Conservation (phyloP, 345 rosid genomes). For the Ceriops zippeliana region DNA sequence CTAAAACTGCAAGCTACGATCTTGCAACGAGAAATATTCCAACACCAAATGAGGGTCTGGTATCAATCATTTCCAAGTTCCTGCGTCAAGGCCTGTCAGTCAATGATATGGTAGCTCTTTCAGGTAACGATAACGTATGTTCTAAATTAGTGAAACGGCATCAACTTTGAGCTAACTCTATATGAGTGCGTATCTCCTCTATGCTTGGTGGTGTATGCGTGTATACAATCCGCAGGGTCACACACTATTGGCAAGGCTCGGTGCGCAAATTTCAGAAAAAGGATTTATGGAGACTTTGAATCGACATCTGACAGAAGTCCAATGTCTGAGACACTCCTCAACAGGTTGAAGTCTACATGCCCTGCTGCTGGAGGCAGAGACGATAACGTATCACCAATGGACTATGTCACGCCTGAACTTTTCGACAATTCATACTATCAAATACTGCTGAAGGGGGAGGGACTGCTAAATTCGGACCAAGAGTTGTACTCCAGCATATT, state of each 20-base stretch:
- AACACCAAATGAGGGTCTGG: conserved; percentile 52
- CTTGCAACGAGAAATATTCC: conserved; percentile 55
- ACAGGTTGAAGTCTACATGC: conserved; percentile 46
- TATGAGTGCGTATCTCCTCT: background rate
- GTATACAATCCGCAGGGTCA: conserved; percentile 44
- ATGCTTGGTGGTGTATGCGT: background rate
- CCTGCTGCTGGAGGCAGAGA: conserved; percentile 58
- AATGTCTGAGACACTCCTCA: conserved; percentile 34
- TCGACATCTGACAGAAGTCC: conserved; percentile 42
- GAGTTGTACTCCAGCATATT: conserved; percentile 66
- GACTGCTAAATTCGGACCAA: conserved; percentile 77
- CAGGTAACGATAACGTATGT: conserved; percentile 40
- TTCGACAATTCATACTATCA: conserved; percentile 76
- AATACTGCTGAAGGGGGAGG: conserved; percentile 53
- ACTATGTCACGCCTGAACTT: conserved; percentile 59
- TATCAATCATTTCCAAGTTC: conserved; percentile 62
- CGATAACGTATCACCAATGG: conserved; percentile 59
- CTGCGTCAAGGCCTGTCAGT: conserved; percentile 69
- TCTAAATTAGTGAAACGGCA: background rate
- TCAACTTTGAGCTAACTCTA: too few species aligned
- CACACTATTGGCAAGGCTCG: conserved; percentile 91
- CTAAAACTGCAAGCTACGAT: conserved; percentile 59
- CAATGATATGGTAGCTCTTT: conserved; percentile 77
- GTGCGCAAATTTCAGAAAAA: conserved; percentile 53
- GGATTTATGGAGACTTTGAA: conserved; percentile 60